Evolutionary conservation across 805 yeast genomes (phyloP).

Genomic region (Candida argentea): DNA sequence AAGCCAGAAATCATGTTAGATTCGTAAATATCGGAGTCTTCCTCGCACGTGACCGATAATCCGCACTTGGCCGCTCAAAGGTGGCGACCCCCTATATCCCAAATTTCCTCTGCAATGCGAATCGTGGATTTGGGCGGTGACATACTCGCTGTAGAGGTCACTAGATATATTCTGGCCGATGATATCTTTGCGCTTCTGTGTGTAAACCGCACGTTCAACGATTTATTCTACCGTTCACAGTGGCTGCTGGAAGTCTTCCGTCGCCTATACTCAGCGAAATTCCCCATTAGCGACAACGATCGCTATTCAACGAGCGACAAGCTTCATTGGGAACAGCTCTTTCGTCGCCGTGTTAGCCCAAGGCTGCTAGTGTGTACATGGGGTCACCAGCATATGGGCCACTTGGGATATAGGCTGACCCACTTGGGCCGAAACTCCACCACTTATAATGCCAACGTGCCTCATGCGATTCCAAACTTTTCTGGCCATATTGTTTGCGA

Average conservation of each 20-base stretch:
- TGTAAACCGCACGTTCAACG: constrained; percentile 19
- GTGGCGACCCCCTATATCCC: too few relatives aligned
- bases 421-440: constrained; percentile 9
- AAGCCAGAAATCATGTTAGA: too few relatives aligned
- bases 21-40: too few relatives aligned
- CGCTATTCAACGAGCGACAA: constrained; percentile 17
- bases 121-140: constrained; percentile 28
- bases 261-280: constrained; percentile 33
- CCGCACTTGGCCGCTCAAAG: too few relatives aligned
- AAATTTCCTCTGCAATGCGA: neutral
- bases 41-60: too few relatives aligned
- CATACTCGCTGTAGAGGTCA: constrained; percentile 25
- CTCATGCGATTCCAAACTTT: constrained; percentile 28
- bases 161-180: constrained; percentile 19
- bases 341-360: constrained; percentile 22
- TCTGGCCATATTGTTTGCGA: constrained; percentile 29
- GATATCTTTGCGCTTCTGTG: constrained; percentile 32
- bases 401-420: constrained; percentile 34
- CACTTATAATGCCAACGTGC: constrained; percentile 22
- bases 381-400: constrained; percentile 35
- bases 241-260: constrained; percentile 22
- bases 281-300: constrained; percentile 28
- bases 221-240: constrained; percentile 19
- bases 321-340: constrained; percentile 43
- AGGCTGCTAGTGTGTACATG: constrained; percentile 38